These are phyloP conservation scores for Chamaecyparis obtusa DNA, from an alignment of 75 land plant species.

Conservation along the genomic window DNA sequence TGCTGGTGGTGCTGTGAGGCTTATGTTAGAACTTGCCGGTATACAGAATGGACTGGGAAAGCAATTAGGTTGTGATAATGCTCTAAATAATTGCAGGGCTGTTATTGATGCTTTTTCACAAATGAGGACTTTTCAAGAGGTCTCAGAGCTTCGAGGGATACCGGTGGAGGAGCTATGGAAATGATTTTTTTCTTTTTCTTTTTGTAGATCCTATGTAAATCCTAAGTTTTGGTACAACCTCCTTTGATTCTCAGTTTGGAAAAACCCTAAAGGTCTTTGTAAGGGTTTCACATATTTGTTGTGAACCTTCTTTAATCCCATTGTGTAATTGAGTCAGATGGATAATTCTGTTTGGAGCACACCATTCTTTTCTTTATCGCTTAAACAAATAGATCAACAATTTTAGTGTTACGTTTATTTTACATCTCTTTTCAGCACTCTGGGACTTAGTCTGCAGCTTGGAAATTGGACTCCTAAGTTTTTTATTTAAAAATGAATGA, in stretches of 20 bases:
- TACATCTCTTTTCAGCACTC: neutral
- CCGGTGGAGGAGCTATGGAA: conserved; percentile 98
- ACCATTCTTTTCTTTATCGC: neutral
- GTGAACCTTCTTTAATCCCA: neutral
- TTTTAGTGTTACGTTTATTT: neutral
- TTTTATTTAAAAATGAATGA: neutral
- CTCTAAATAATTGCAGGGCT: conserved; percentile 96
- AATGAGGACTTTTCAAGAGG: conserved; percentile 83
- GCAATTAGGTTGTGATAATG: conserved; percentile 87
- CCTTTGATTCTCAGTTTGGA: neutral
- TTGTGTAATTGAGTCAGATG: neutral
- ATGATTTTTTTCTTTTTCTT: conserved; percentile 27
- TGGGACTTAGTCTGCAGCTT: neutral
- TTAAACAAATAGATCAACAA: neutral
- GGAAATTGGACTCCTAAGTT: neutral
- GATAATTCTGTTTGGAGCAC: neutral
- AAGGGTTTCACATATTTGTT: neutral
- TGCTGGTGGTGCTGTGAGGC: conserved; percentile 94
- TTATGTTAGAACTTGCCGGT: conserved; percentile 92
- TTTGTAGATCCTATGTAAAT: neutral
- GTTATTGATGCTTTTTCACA: conserved; percentile 70
- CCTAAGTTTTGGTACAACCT: neutral
- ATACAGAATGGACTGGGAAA: conserved; percentile 95
- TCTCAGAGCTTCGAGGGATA: conserved; percentile 82
- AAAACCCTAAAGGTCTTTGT: neutral